Conservation (phyloP, 163 green algal genomes). For the Scenedesmus sp. region DNA sequence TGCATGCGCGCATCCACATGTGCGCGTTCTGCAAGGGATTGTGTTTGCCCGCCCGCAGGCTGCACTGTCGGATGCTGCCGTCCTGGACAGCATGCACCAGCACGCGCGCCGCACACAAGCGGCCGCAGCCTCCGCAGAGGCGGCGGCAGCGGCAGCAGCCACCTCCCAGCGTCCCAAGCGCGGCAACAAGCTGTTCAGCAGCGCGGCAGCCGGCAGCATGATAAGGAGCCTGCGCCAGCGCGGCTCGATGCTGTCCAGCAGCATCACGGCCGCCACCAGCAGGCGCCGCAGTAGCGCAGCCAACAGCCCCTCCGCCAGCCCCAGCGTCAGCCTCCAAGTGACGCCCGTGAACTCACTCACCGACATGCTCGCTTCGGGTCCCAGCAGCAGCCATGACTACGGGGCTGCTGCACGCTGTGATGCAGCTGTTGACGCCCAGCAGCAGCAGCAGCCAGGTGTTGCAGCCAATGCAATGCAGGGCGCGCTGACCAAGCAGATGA, state of each 20-base stretch:
- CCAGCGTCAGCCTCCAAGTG: not conserved
- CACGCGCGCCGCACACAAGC: not conserved
- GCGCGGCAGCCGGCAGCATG: not conserved
- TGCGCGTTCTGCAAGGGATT: too few species aligned
- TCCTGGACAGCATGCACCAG: not conserved
- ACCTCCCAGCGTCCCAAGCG: not conserved
- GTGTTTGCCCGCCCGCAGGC: not conserved
- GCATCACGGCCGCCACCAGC: not conserved
- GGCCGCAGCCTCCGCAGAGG: not conserved
- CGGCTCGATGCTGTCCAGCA: not conserved
- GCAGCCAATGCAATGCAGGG: not conserved
- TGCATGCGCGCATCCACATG: too few species aligned
- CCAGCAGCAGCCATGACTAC: not conserved
- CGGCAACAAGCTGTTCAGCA: not conserved
- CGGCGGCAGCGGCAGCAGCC: not conserved
- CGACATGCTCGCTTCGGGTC: not conserved
- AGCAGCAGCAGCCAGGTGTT: not conserved
- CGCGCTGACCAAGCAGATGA: not conserved
- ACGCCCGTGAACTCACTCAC: not conserved
- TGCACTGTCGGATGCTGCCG: not conserved
- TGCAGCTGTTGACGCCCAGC: not conserved
- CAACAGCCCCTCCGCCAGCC: not conserved
- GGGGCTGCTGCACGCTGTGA: not conserved
- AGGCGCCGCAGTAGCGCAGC: not conserved
- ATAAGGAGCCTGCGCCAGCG: not conserved